Percentiles rank a stretch among this genome's conserved stretches.
phyloP scores from a whole-genome alignment of 495 filamentous ascomycete genomes.

The Tetracladium marchalianum region DNA sequence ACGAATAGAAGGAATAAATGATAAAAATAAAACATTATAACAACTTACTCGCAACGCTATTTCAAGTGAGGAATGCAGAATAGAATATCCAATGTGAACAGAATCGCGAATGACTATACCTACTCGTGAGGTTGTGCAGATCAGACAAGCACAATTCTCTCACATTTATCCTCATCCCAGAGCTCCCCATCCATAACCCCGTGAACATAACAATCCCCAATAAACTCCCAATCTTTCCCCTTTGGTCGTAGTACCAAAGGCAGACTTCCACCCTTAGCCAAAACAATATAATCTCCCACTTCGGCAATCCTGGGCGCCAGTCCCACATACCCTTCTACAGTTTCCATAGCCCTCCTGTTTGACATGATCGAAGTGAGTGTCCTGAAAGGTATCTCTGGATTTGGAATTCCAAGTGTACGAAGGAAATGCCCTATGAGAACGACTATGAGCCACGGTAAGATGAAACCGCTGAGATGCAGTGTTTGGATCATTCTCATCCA shows the following conservation, averaged over 20 bases:
- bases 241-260: not conserved
- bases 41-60: too few species aligned
- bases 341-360: not conserved
- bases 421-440: conserved; percentile 1
- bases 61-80: too few species aligned
- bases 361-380: not conserved
- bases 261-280: not conserved
- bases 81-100: too few species aligned
- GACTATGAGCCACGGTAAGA: not conserved
- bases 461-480: not conserved
- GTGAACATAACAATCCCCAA: conserved; percentile 4
- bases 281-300: not conserved
- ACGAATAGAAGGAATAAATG: too few species aligned
- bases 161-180: not conserved
- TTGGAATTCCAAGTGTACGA: not conserved
- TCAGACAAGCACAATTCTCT: not conserved
- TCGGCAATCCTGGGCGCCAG: not conserved
- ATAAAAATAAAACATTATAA: too few species aligned
- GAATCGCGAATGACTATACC: too few species aligned
- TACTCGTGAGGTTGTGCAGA: too few species aligned
- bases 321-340: not conserved
- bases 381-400: conserved; percentile 1
- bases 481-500: not conserved
- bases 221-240: not conserved
- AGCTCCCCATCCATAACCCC: conserved; percentile 3